phyloP scores from a whole-genome alignment of 1,139 yeast genomes.

The Protomyces arabidopsidicola region DNA sequence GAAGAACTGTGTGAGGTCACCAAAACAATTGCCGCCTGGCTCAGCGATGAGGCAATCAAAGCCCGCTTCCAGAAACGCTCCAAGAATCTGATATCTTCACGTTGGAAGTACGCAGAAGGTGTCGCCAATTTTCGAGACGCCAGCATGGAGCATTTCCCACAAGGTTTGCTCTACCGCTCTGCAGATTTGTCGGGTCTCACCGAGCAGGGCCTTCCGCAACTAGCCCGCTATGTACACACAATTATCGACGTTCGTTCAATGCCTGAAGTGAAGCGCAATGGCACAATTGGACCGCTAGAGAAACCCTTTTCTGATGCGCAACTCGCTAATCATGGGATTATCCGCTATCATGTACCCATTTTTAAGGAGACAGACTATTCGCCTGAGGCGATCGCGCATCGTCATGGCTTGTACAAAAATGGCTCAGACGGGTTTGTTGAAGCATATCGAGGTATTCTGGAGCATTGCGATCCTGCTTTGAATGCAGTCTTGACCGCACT shows the following conservation, averaged over 20 bases:
- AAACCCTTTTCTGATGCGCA: neutral
- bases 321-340: constrained; percentile 35
- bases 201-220: constrained; percentile 48
- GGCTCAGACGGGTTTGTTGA: constrained; percentile 61
- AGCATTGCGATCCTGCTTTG: constrained; percentile 8
- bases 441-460: constrained; percentile 46
- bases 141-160: constrained; percentile 53
- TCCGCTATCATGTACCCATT: constrained; percentile 57
- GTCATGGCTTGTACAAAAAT: constrained; percentile 55
- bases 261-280: constrained; percentile 54
- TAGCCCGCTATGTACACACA: constrained; percentile 46
- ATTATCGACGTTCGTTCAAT: constrained; percentile 57
- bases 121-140: constrained; percentile 70
- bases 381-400: constrained; percentile 61
- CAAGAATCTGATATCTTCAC: neutral
- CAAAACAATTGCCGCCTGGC: neutral
- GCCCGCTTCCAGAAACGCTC: neutral
- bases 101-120: constrained; percentile 49
- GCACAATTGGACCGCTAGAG: constrained; percentile 35
- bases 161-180: constrained; percentile 51
- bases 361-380: constrained; percentile 55
- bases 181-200: constrained; percentile 55
- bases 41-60: neutral
- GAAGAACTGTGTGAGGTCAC: neutral
- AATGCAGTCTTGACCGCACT: neutral